Evolutionary conservation across 2,329 filamentous ascomycete genomes (phyloP).

Genomic region (Cladosporium oxysporum): DNA sequence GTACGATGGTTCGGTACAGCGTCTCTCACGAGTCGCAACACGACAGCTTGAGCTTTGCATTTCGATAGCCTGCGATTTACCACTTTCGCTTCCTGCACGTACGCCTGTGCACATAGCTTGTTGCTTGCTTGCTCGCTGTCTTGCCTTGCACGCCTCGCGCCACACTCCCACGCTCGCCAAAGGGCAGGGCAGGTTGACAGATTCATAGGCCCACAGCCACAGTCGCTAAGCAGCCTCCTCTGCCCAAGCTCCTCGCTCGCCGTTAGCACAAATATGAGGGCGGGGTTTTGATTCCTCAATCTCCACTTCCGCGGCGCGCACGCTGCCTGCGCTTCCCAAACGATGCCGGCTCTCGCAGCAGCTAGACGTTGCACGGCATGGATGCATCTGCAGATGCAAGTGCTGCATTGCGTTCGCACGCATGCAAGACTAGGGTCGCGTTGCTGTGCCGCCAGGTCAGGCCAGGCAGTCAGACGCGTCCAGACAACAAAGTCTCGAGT

Average conservation of each 20-base stretch:
- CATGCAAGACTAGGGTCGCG: neutral
- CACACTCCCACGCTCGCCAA: neutral
- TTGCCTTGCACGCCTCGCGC: neutral
- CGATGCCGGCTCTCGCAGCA: neutral
- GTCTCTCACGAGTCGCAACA: conserved; percentile 1
- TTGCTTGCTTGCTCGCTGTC: neutral
- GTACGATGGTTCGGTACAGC: neutral
- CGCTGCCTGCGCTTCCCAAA: conserved; percentile 14
- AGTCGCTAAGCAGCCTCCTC: conserved; percentile 5
- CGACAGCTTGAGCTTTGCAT: conserved; percentile 11
- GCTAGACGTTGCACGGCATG: conserved; percentile 5
- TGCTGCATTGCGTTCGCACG: neutral
- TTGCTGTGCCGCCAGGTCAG: conserved; percentile 6
- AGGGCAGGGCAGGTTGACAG: neutral
- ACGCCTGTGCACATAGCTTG: neutral
- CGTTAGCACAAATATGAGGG: conserved; percentile 14
- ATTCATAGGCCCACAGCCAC: conserved; percentile 8
- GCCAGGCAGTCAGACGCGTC: neutral
- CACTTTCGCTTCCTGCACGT: neutral
- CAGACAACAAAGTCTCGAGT: neutral
- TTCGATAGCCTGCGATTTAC: conserved; percentile 3
- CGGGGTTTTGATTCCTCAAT: conserved; percentile 17
- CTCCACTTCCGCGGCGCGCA: conserved; percentile 9
- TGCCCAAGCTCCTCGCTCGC: conserved; percentile 15
- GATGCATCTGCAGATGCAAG: neutral